These are phyloP conservation scores for Alliaria petiolata DNA, from an alignment of 345 rosid genomes.

Conservation along the genomic window DNA sequence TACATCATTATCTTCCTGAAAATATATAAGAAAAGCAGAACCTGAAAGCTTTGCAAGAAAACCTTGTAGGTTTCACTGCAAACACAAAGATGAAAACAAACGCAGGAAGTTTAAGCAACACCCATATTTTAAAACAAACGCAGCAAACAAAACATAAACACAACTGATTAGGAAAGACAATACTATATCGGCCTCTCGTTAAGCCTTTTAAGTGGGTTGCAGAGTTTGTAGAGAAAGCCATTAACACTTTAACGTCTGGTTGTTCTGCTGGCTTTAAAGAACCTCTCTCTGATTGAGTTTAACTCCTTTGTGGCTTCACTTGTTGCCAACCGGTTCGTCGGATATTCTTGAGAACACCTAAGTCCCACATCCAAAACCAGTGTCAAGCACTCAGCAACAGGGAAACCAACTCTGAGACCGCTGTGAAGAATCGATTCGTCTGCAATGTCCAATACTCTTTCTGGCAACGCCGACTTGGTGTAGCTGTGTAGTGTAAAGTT, in stretches of 20 bases:
- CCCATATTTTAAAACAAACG: too few species aligned
- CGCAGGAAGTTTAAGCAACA: too few species aligned
- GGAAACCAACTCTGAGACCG: background rate
- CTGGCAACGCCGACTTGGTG: constrained; percentile 12
- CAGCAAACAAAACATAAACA: too few species aligned
- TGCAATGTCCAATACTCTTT: background rate
- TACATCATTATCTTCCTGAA: too few species aligned
- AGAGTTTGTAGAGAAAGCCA: background rate
- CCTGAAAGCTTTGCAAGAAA: too few species aligned
- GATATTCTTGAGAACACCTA: constrained; percentile 24
- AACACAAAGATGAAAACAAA: too few species aligned
- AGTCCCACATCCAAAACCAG: constrained; percentile 13
- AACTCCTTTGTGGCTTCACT: background rate
- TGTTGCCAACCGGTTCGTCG: background rate
- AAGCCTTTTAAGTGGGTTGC: background rate
- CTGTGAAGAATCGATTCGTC: background rate
- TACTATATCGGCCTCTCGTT: too few species aligned
- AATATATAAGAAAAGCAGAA: too few species aligned
- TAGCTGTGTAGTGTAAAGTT: constrained; percentile 3
- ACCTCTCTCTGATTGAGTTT: background rate
- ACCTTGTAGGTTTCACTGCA: too few species aligned
- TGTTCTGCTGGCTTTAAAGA: background rate
- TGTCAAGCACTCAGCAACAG: background rate
- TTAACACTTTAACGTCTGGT: background rate
- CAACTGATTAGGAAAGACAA: too few species aligned